Evolutionary conservation across 2,329 filamentous ascomycete genomes (phyloP).

Genomic region (Sporothrix schenckii): DNA sequence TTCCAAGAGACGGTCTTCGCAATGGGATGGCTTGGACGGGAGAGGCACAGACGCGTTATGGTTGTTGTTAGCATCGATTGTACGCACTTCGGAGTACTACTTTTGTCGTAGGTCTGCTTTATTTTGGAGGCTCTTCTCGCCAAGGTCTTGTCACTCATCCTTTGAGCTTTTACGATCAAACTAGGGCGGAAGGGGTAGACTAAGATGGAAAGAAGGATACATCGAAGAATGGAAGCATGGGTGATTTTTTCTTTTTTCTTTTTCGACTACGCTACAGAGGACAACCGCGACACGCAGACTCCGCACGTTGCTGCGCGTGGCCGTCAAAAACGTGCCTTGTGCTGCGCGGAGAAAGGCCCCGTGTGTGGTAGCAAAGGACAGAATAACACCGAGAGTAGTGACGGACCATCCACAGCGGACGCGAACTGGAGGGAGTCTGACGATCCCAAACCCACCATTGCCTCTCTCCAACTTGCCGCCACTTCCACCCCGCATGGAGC

Average conservation of each 20-base stretch:
- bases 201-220: background rate
- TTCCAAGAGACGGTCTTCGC: too few relatives aligned
- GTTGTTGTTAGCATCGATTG: too few relatives aligned
- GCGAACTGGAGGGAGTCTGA: background rate
- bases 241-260: background rate
- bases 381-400: background rate
- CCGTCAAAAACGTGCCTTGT: background rate
- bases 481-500: background rate
- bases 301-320: conserved; percentile 2
- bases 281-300: background rate
- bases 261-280: background rate
- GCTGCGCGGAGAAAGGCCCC: background rate
- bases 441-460: background rate
- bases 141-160: too few relatives aligned
- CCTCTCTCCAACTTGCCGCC: background rate
- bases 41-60: too few relatives aligned
- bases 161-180: background rate
- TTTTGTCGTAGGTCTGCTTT: too few relatives aligned
- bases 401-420: too few relatives aligned
- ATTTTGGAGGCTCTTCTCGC: too few relatives aligned
- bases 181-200: background rate
- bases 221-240: conserved; percentile 5
- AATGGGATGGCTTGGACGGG: too few relatives aligned
- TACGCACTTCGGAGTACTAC: too few relatives aligned
- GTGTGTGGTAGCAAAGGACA: background rate